Percentiles rank a stretch among this genome's conserved stretches.
Evolutionary conservation across 179 eudicot genomes (phyloP).

Genomic region (Spergularia azorica): DNA sequence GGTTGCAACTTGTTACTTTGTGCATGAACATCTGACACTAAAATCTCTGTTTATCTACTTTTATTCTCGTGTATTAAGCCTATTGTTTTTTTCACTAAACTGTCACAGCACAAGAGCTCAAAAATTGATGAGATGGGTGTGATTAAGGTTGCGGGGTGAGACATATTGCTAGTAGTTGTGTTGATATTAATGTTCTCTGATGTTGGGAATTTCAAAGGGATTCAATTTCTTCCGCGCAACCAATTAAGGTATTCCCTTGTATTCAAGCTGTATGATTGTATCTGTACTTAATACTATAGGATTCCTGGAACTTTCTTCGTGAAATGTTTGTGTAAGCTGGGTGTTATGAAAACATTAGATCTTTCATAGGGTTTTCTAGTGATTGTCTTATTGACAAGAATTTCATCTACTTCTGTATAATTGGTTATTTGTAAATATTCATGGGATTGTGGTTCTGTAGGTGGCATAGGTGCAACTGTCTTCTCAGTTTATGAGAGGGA

Average conservation of each 20-base stretch:
- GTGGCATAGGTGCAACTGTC: not conserved
- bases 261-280: conserved; percentile 2
- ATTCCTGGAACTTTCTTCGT: not conserved
- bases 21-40: conserved; percentile 2
- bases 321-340: not conserved
- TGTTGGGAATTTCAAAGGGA: conserved; percentile 46
- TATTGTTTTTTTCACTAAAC: conserved; percentile 22
- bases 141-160: conserved; percentile 87
- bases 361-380: not conserved
- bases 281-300: not conserved
- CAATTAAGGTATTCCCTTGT: conserved; percentile 53
- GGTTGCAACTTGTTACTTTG: conserved; percentile 6
- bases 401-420: not conserved
- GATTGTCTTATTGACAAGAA: not conserved
- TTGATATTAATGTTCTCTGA: conserved; percentile 30
- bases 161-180: conserved; percentile 35
- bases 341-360: not conserved
- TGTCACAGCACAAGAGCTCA: conserved; percentile 85
- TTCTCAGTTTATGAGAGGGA: not conserved
- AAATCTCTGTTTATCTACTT: conserved; percentile 12
- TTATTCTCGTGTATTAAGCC: conserved; percentile 16
- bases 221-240: conserved; percentile 37
- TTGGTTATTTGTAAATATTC: not conserved
- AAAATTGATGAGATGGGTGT: conserved; percentile 83
- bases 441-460: not conserved